Conservation (phyloP, 306 rosid genomes). For the Cucumis melo region DNA sequence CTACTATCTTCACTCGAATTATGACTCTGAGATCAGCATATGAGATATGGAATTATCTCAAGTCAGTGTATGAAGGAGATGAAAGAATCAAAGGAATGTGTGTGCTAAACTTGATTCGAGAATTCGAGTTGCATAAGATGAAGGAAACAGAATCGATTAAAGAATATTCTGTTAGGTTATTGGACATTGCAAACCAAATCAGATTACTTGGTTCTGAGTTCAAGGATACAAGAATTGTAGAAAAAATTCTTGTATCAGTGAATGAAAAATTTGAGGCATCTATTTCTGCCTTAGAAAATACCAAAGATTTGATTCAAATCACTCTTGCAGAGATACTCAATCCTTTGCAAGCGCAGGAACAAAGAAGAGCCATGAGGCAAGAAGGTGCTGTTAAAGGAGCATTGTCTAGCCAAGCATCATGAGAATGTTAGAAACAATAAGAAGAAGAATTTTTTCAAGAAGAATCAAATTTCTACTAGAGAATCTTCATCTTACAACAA, state of each 20-base stretch:
- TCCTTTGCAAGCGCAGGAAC: background rate
- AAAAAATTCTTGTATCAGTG: conserved; percentile 4
- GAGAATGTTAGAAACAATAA: background rate
- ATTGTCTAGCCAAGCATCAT: background rate
- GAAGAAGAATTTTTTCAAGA: no score
- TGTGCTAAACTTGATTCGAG: no score
- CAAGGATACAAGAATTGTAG: background rate
- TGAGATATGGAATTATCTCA: no score
- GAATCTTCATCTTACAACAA: no score
- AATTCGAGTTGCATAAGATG: no score
- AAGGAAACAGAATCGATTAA: no score
- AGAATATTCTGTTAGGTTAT: no score
- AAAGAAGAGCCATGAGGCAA: background rate
- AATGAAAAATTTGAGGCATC: background rate
- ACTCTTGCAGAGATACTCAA: background rate
- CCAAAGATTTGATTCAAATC: background rate
- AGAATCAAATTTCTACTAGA: no score
- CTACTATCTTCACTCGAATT: background rate
- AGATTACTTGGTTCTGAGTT: background rate
- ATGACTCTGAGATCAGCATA: background rate
- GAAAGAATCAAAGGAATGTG: no score
- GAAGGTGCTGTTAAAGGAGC: background rate
- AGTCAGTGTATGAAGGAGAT: no score
- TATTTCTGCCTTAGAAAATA: background rate
- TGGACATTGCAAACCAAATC: background rate